These are phyloP conservation scores for Phytophthora idaei DNA, from an alignment of 352 stramenopile genomes.

Conservation along the genomic window DNA sequence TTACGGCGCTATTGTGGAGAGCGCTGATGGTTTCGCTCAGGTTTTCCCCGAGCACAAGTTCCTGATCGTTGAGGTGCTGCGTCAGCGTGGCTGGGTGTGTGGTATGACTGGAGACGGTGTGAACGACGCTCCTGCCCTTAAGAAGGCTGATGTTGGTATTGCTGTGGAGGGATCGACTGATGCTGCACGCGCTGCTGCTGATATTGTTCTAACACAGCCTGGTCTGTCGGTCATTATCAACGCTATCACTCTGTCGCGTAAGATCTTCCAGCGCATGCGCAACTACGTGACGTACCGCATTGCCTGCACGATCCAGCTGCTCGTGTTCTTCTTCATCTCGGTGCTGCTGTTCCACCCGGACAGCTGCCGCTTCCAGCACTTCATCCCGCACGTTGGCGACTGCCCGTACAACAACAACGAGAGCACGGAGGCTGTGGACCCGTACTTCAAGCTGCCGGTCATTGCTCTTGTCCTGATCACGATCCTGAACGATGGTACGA, in stretches of 20 bases:
- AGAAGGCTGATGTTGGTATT: constrained; percentile 79
- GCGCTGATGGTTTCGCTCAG: constrained; percentile 94
- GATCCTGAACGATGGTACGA: constrained; percentile 94
- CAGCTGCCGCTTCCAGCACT: constrained; percentile 76
- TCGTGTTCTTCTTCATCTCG: constrained; percentile 95
- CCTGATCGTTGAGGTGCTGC: constrained; percentile 88
- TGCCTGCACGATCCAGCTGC: constrained; percentile 90
- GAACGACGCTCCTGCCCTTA: constrained; percentile 70
- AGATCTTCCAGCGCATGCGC: constrained; percentile 94
- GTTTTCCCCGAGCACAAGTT: constrained; percentile 94
- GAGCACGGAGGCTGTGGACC: constrained; percentile 54
- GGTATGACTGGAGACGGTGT: constrained; percentile 85
- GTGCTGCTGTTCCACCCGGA: constrained; percentile 90
- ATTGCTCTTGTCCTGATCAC: constrained; percentile 94
- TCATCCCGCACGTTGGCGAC: constrained; percentile 51
- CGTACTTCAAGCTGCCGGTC: constrained; percentile 93
- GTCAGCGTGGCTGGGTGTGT: constrained; percentile 72
- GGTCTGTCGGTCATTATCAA: constrained; percentile 93
- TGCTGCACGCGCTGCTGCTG: constrained; percentile 88
- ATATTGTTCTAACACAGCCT: constrained; percentile 94
- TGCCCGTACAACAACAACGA: constrained; percentile 61
- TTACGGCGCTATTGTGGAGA: constrained; percentile 89
- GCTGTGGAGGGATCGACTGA: constrained; percentile 87
- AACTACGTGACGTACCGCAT: constrained; percentile 96
- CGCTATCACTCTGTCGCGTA: constrained; percentile 89